Evolutionary conservation across 495 filamentous ascomycete species (phyloP).

Genomic region (Glonium stellatum): DNA sequence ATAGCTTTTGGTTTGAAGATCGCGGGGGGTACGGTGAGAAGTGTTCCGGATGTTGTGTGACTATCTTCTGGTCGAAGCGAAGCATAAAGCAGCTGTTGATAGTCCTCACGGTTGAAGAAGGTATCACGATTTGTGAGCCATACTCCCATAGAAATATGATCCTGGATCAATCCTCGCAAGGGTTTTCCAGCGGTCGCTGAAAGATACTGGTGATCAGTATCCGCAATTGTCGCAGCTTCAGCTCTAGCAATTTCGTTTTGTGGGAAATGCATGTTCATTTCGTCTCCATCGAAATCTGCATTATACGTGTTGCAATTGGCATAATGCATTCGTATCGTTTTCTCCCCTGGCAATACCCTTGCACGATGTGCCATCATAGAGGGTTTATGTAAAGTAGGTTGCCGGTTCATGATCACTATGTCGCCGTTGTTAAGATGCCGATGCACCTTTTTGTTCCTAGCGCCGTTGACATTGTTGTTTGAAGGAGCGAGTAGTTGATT

Average conservation of each 20-base stretch:
- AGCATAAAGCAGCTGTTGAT: slow-evolving; percentile 85
- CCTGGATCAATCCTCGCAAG: slow-evolving; percentile 92
- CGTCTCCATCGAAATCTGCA: slow-evolving; percentile 99
- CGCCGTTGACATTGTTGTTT: slow-evolving; percentile 61
- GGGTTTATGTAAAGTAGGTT: slow-evolving; percentile 99
- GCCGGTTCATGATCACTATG: slow-evolving; percentile 97
- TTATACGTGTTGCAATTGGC: slow-evolving; percentile 99
- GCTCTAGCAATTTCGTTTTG: slow-evolving; percentile 91
- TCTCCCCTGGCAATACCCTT: slow-evolving; percentile 84
- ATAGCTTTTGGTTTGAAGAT: slow-evolving; percentile 70
- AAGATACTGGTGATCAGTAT: slow-evolving; percentile 96
- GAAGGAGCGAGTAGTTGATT: slow-evolving; percentile 91
- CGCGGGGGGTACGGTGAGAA: slow-evolving; percentile 71
- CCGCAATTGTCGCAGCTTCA: slow-evolving; percentile 85
- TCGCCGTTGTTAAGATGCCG: slow-evolving; percentile 94
- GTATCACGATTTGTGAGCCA: slow-evolving; percentile 85
- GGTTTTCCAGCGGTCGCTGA: slow-evolving; percentile 91
- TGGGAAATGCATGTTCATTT: slow-evolving; percentile 99
- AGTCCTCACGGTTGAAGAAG: slow-evolving; percentile 84
- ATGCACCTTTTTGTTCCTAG: slow-evolving; percentile 92
- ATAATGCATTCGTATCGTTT: slow-evolving; percentile 99
- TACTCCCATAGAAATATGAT: slow-evolving; percentile 93
- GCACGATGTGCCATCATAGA: slow-evolving; percentile 98
- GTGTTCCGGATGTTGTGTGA: slow-evolving; percentile 63
- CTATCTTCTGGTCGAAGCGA: slow-evolving; percentile 83